A percentile compares a stretch with the other conserved stretches of the same genome.
These are phyloP conservation scores for Thielaviopsis euricoi DNA, from an alignment of 2,329 filamentous ascomycete genomes.

Conservation along the genomic window DNA sequence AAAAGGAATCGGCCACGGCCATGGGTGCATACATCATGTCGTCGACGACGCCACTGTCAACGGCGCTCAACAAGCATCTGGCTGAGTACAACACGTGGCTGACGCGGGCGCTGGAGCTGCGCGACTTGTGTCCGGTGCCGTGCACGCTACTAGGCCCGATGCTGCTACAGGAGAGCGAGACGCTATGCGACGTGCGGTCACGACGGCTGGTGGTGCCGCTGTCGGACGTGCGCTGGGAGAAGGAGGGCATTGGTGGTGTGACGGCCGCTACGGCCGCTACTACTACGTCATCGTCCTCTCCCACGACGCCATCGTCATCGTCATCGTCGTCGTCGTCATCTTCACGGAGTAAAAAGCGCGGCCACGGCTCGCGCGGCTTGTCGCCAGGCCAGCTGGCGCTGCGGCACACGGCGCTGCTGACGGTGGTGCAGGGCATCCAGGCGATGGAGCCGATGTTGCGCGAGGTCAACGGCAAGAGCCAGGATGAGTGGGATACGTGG, in stretches of 20 bases:
- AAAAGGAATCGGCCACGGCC: conserved; percentile 47
- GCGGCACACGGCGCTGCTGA: conserved; percentile 63
- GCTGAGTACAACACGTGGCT: conserved; percentile 76
- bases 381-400: conserved; percentile 56
- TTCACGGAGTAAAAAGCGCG: neutral
- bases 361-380: conserved; percentile 22
- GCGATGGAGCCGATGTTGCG: conserved; percentile 68
- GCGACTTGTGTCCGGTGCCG: conserved; percentile 55
- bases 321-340: conserved; percentile 19
- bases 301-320: conserved; percentile 43
- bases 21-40: conserved; percentile 74
- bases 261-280: conserved; percentile 22
- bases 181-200: conserved; percentile 50
- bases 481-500: conserved; percentile 89
- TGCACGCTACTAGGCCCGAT: conserved; percentile 63
- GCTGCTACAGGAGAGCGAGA: conserved; percentile 65
- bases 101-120: conserved; percentile 53
- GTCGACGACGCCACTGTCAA: conserved; percentile 64
- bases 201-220: conserved; percentile 76
- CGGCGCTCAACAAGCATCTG: conserved; percentile 66
- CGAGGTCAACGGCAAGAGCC: conserved; percentile 69
- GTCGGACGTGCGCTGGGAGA: conserved; percentile 74
- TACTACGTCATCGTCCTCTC: neutral
- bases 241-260: conserved; percentile 50
- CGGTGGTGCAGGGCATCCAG: conserved; percentile 69